Conservation (phyloP, 148 eudicot species). For the Fagopyrum esculentum region DNA sequence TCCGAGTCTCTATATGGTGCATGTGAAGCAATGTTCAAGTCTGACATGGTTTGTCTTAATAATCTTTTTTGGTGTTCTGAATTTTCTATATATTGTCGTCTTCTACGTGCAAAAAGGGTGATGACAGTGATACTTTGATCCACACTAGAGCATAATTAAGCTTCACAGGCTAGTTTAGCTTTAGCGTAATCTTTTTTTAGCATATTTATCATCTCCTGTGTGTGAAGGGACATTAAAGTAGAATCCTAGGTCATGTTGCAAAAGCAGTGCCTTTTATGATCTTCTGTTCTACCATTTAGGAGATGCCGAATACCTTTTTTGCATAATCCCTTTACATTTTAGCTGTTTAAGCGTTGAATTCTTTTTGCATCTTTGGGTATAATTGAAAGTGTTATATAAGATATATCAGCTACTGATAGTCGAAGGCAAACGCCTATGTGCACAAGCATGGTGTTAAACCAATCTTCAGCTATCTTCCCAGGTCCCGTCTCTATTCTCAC, state of each 20-base stretch:
- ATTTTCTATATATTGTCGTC: background rate
- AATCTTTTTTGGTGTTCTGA: background rate
- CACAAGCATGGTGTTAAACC: background rate
- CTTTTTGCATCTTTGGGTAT: background rate
- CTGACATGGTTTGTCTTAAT: constrained; percentile 71
- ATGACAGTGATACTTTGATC: too few relatives aligned
- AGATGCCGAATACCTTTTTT: background rate
- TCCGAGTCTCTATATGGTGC: constrained; percentile 97
- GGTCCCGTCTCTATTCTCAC: too few relatives aligned
- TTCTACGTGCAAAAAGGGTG: too few relatives aligned
- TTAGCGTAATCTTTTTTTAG: too few relatives aligned
- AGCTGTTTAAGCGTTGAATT: background rate
- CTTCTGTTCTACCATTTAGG: background rate
- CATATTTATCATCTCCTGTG: too few relatives aligned
- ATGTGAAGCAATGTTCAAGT: constrained; percentile 96
- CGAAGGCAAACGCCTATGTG: background rate
- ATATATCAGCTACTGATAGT: background rate
- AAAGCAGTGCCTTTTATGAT: background rate
- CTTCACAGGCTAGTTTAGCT: too few relatives aligned
- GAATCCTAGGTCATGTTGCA: background rate
- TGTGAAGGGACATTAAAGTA: background rate
- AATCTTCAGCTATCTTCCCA: too few relatives aligned
- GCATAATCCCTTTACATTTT: background rate
- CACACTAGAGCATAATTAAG: too few relatives aligned
- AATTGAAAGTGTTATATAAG: background rate